A percentile compares a stretch with the other conserved stretches of the same genome.
Evolutionary conservation across 352 stramenopile species (phyloP).

Genomic region (Ochromonadaceae sp.): DNA sequence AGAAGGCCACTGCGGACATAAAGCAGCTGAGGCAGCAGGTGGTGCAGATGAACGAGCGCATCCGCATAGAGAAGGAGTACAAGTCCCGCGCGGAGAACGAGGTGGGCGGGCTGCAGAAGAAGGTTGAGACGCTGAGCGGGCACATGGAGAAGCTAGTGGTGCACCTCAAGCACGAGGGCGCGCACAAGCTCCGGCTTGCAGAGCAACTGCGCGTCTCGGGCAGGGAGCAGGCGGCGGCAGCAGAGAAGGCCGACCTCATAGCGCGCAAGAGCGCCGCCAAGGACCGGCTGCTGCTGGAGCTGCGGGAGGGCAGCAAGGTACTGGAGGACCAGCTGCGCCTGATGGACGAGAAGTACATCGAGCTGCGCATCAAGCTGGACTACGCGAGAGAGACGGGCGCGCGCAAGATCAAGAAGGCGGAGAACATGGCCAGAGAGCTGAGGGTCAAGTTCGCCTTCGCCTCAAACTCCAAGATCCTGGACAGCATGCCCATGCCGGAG

Average conservation of each 20-base stretch:
- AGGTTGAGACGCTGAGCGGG: slow-evolving; percentile 71
- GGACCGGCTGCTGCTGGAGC: slow-evolving; percentile 62
- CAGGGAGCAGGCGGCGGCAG: slow-evolving; percentile 52
- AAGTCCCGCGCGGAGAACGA: slow-evolving; percentile 46
- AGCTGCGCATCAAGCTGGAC: slow-evolving; percentile 84
- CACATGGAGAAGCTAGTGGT: slow-evolving; percentile 93
- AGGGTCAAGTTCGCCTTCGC: slow-evolving; percentile 24
- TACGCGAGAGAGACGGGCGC: slow-evolving; percentile 66
- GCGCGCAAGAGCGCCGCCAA: slow-evolving; percentile 38
- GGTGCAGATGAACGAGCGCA: slow-evolving; percentile 51
- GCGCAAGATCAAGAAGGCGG: slow-evolving; percentile 45
- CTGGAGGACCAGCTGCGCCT: slow-evolving; percentile 82
- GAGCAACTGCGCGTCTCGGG: slow-evolving; percentile 51
- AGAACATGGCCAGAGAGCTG: slow-evolving; percentile 32
- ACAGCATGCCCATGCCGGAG: background rate
- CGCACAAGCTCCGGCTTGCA: slow-evolving; percentile 57
- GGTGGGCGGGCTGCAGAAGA: slow-evolving; percentile 49
- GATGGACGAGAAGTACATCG: slow-evolving; percentile 94
- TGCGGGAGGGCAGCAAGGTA: slow-evolving; percentile 77
- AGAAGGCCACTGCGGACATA: slow-evolving; percentile 39
- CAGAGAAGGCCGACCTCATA: slow-evolving; percentile 26
- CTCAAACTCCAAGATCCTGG: background rate
- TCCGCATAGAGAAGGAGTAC: slow-evolving; percentile 64
- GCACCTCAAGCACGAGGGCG: slow-evolving; percentile 83
- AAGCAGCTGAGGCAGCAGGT: slow-evolving; percentile 52